Percentiles rank a stretch among this genome's conserved stretches.
These are phyloP conservation scores for Obba rivulosa DNA, from an alignment of 768 basidiomycete species.

Conservation along the genomic window DNA sequence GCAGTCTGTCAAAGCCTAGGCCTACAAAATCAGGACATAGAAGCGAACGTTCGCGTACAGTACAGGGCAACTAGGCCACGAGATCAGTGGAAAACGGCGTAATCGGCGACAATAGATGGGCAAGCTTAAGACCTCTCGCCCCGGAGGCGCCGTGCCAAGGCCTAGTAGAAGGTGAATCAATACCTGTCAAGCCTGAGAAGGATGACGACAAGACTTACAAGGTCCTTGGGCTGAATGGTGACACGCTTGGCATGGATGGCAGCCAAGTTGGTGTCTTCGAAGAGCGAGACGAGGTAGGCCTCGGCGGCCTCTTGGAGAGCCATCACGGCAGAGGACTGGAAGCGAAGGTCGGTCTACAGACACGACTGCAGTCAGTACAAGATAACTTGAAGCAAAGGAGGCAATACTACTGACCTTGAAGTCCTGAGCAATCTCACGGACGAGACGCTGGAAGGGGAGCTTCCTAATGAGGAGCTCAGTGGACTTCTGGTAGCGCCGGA, in stretches of 20 bases:
- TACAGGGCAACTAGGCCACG: too few species aligned
- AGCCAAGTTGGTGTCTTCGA: slow-evolving; percentile 80
- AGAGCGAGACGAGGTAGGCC: slow-evolving; percentile 73
- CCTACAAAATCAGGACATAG: too few species aligned
- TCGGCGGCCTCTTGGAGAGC: slow-evolving; percentile 86
- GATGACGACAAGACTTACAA: slow-evolving; percentile 35
- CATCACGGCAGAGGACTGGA: slow-evolving; percentile 91
- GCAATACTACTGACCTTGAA: slow-evolving; percentile 62
- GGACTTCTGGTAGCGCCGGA: slow-evolving; percentile 96
- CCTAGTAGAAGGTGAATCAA: slow-evolving; percentile 20
- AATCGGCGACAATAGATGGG: too few species aligned
- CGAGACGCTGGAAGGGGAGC: slow-evolving; percentile 98
- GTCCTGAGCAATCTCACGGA: slow-evolving; percentile 91
- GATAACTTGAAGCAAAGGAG: slow-evolving; percentile 60
- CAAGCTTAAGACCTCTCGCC: slow-evolving; percentile 64
- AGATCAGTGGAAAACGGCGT: too few species aligned
- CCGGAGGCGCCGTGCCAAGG: slow-evolving; percentile 71
- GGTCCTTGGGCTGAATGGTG: slow-evolving; percentile 83
- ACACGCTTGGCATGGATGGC: slow-evolving; percentile 86
- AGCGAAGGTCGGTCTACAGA: slow-evolving; percentile 68
- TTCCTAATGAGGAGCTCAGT: slow-evolving; percentile 99
- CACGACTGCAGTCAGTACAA: slow-evolving; percentile 3
- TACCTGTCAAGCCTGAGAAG: background rate
- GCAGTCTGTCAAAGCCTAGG: too few species aligned
- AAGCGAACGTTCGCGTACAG: too few species aligned